phyloP scores from a whole-genome alignment of 108 stramenopile genomes.

The Cyclotella baltica region DNA sequence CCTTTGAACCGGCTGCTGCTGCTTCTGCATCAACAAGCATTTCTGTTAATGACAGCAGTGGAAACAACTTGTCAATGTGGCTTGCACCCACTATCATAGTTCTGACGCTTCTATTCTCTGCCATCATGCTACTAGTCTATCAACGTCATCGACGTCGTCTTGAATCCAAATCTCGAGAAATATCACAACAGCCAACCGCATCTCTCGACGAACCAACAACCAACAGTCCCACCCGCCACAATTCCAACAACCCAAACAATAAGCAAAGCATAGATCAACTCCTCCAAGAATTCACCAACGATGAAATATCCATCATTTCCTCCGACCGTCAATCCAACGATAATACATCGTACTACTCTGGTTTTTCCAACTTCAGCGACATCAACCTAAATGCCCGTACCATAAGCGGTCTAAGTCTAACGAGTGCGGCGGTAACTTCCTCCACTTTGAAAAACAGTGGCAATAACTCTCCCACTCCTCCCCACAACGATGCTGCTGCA shows the following conservation, averaged over 20 bases:
- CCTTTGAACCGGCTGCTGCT: no score
- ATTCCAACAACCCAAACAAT: not conserved
- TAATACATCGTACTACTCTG: not conserved
- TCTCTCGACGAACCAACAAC: no score
- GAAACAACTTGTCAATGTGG: not conserved
- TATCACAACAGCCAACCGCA: not conserved
- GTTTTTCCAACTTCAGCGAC: not conserved
- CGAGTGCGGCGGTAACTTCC: not conserved
- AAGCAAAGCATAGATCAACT: slow-evolving; percentile 6
- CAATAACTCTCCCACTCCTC: no score
- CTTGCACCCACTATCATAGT: not conserved
- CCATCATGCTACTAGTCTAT: no score
- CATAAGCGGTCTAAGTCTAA: not conserved
- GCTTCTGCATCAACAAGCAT: not conserved
- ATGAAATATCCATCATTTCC: not conserved
- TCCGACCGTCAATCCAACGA: not conserved
- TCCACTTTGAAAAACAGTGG: not conserved
- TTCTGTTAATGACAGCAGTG: not conserved
- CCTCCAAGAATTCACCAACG: slow-evolving; percentile 6
- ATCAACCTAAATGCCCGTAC: not conserved
- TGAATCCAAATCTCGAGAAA: no score
- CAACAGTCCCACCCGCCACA: not conserved
- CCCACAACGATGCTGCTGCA: no score
- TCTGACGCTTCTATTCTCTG: not conserved
- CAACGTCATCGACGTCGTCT: no score